Evolutionary conservation across 495 filamentous ascomycete species (phyloP), one percentile per base, ranked within the genome.

Genomic region (Penicillium tannophilum): DNA sequence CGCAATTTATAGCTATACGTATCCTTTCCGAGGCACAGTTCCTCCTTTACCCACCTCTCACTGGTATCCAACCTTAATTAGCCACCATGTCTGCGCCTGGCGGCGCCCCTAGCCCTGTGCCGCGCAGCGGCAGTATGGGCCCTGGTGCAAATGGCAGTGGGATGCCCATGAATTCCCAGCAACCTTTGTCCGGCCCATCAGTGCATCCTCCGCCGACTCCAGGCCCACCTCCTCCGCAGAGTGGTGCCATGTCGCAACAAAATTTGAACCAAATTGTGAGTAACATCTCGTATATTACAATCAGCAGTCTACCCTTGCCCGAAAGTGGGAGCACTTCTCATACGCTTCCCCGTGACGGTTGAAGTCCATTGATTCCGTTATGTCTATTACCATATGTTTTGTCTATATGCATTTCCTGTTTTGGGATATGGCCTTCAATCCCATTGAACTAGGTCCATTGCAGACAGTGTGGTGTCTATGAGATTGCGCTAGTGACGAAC

Each of bases 211-310:
- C 73, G 30, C 70, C 74, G 28, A 68, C 74, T n/a, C 66, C 72
- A 33, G 76, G 76, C 8, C 72, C 73, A 14, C 72, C 60, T n/a
- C 74, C 65, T 42, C 76, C 74, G 46, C 79, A 61, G 46, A 72
- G 64, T 61, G 82, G 72, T 59, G 82, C 63, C 63, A 84, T 78
- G 81, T 90, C 90, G 4, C 88, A 90, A 43, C 92, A 95, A 62
- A 96, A 97, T 67, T 72, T 98, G 8, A 98, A 98, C 61, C 91
- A 95, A 63, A 98, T 98, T 69, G 93, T 97, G 82, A 80, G 90
- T 81, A 30, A 60, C 51, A 28, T 47, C 41, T 28, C 23, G 28
- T 59, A 23, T 24, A 11, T 17, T 23, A 19, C 43, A 39, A 41
- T 30, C 12, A 30, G 17, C 23, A 9, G 16, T 42, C 16, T 39